phyloP scores from a whole-genome alignment of 192 early-diverging fungal genomes.

The Backusella mclennaniae region DNA sequence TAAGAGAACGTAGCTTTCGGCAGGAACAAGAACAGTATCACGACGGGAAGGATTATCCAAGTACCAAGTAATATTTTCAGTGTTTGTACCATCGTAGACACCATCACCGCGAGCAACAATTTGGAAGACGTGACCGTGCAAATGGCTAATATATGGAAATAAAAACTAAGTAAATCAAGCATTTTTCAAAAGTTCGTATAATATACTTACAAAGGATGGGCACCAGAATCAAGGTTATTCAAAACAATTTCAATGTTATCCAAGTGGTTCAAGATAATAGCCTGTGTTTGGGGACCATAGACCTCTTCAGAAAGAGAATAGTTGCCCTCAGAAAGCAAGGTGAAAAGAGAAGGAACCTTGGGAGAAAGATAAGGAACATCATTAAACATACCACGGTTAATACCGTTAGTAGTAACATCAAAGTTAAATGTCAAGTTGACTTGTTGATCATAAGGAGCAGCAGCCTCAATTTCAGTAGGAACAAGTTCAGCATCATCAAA shows the following conservation, averaged over 20 bases:
- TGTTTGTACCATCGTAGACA: conserved; percentile 50
- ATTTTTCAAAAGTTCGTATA: background rate
- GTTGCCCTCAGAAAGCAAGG: conserved; percentile 58
- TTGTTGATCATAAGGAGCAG: conserved; percentile 45
- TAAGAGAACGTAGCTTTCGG: conserved; percentile 64
- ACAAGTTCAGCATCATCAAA: conserved; percentile 60
- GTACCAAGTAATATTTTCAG: conserved; percentile 23
- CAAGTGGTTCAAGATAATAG: conserved; percentile 62
- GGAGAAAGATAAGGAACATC: conserved; percentile 65
- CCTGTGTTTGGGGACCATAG: conserved; percentile 65
- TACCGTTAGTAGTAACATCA: conserved; percentile 63
- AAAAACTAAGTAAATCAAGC: background rate
- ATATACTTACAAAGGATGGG: conserved; percentile 46
- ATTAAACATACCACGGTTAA: conserved; percentile 85
- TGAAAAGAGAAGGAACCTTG: conserved; percentile 63
- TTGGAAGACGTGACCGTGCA: conserved; percentile 88
- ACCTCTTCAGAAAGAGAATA: conserved; percentile 45
- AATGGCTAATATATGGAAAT: conserved; percentile 52
- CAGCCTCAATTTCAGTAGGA: conserved; percentile 41
- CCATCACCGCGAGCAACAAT: conserved; percentile 63
- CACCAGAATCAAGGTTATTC: conserved; percentile 72
- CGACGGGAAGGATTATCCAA: conserved; percentile 62
- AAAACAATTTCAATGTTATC: conserved; percentile 69
- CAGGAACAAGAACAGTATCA: conserved; percentile 72
- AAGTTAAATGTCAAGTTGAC: conserved; percentile 60